Conservation (phyloP, 1,284 basidiomycete species). For the Sporisorium sorghi region DNA sequence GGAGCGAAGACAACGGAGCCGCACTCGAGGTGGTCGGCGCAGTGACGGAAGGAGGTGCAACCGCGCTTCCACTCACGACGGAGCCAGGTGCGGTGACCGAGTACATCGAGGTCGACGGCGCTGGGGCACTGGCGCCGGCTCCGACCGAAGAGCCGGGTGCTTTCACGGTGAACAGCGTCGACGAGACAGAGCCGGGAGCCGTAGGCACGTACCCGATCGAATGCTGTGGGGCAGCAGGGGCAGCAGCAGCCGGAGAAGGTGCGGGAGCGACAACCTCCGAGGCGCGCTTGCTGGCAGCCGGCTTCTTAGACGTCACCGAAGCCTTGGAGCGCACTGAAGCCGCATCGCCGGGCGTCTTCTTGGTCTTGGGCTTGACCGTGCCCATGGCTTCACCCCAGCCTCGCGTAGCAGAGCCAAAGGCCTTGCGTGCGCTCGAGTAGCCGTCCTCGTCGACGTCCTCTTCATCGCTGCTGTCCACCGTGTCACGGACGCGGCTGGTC, state of each 20-base stretch:
- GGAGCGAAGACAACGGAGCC: not conserved
- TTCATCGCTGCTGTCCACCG: slow-evolving; percentile 58
- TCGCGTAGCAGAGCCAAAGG: slow-evolving; percentile 60
- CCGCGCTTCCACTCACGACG: slow-evolving; percentile 17
- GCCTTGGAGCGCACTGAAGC: slow-evolving; percentile 40
- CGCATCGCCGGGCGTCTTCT: slow-evolving; percentile 35
- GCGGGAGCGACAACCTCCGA: not conserved
- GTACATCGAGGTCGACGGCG: slow-evolving; percentile 38
- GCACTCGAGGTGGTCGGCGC: slow-evolving; percentile 3
- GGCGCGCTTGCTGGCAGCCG: slow-evolving; percentile 18
- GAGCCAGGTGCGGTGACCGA: slow-evolving; percentile 38
- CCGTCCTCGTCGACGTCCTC: slow-evolving; percentile 52
- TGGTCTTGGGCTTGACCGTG: slow-evolving; percentile 34
- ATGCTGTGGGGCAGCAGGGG: slow-evolving; percentile 19
- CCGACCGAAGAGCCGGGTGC: slow-evolving; percentile 41
- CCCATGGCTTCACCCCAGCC: slow-evolving; percentile 62
- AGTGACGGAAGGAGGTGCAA: slow-evolving; percentile 2
- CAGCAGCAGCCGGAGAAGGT: slow-evolving; percentile 3
- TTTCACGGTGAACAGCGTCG: slow-evolving; percentile 35
- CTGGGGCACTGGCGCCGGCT: slow-evolving; percentile 7
- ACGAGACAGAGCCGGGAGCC: slow-evolving; percentile 39
- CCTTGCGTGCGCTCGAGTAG: slow-evolving; percentile 60
- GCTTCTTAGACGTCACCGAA: slow-evolving; percentile 28
- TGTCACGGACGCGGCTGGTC: slow-evolving; percentile 59
- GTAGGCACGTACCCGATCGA: slow-evolving; percentile 36